These are phyloP conservation scores for Pulveroboletus sp. DNA, from an alignment of 768 basidiomycete genomes.

Conservation along the genomic window DNA sequence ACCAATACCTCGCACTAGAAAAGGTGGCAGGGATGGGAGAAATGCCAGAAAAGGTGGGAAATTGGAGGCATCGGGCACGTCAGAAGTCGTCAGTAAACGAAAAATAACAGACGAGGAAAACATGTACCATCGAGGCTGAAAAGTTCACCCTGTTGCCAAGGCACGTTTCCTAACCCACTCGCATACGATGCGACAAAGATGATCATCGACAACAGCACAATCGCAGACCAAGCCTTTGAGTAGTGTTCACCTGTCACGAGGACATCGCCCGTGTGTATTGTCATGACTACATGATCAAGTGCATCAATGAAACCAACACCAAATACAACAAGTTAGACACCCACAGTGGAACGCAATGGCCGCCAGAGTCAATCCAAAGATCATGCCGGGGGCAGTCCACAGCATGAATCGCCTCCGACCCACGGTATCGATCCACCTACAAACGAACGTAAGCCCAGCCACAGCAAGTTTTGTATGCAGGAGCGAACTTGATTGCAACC, in stretches of 20 bases:
- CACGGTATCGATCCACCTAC: constrained; percentile 57
- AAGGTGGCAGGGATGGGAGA: neutral
- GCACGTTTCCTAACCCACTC: constrained; percentile 74
- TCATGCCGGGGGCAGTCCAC: constrained; percentile 70
- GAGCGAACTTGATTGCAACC: constrained; percentile 58
- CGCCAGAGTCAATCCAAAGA: constrained; percentile 60
- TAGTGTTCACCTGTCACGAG: constrained; percentile 61
- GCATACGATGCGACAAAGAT: constrained; percentile 82
- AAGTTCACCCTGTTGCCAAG: constrained; percentile 87
- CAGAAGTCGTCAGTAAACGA: neutral
- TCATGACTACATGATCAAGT: constrained; percentile 44
- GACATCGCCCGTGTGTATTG: constrained; percentile 54
- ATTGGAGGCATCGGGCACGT: neutral
- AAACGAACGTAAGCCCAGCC: neutral
- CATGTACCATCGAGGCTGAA: constrained; percentile 66
- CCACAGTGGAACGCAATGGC: constrained; percentile 58
- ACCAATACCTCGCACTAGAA: constrained; percentile 71
- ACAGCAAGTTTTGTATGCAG: neutral
- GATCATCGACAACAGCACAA: constrained; percentile 80
- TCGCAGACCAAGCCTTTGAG: constrained; percentile 57
- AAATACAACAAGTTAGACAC: constrained; percentile 31
- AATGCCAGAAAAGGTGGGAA: too few species aligned
- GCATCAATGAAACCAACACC: neutral
- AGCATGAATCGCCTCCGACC: constrained; percentile 72
- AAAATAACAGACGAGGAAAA: neutral